Evolutionary conservation across 768 basidiomycete species (phyloP).

Genomic region (Mycena floridula): DNA sequence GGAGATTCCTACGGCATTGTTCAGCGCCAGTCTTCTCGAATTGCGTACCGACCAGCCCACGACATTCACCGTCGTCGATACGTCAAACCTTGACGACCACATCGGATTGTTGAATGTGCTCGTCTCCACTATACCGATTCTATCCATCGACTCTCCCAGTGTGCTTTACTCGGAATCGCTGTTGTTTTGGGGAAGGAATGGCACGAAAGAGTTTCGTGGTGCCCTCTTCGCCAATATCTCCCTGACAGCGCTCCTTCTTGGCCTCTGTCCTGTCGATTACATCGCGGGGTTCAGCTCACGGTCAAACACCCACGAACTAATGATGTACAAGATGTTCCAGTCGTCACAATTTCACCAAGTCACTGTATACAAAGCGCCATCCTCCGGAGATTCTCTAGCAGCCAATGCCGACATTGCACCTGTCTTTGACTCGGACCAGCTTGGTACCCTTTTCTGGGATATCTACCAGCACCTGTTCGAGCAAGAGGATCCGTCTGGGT

Average conservation of each 20-base stretch:
- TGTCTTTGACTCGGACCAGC: constrained; percentile 23
- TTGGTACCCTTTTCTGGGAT: constrained; percentile 33
- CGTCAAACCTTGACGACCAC: not conserved
- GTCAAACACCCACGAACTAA: constrained; percentile 27
- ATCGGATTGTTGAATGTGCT: not conserved
- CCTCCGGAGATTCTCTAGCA: constrained; percentile 10
- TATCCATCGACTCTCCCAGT: too few species aligned
- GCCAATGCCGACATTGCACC: constrained; percentile 1
- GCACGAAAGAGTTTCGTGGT: constrained; percentile 23
- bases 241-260: constrained; percentile 26
- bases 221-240: constrained; percentile 26
- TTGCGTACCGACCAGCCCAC: not conserved
- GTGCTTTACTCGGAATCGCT: constrained; percentile 30
- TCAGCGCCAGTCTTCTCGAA: not conserved
- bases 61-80: not conserved
- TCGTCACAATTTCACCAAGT: constrained; percentile 27
- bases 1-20: not conserved
- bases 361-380: constrained; percentile 28
- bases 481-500: constrained; percentile 25
- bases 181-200: constrained; percentile 16
- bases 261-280: constrained; percentile 26
- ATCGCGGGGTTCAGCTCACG: constrained; percentile 27
- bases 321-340: not conserved
- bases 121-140: not conserved
- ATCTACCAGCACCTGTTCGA: constrained; percentile 40